Base-by-base conservation (phyloP, 352 stramenopile genomes). In the Globisporangium barbulae region DNA sequence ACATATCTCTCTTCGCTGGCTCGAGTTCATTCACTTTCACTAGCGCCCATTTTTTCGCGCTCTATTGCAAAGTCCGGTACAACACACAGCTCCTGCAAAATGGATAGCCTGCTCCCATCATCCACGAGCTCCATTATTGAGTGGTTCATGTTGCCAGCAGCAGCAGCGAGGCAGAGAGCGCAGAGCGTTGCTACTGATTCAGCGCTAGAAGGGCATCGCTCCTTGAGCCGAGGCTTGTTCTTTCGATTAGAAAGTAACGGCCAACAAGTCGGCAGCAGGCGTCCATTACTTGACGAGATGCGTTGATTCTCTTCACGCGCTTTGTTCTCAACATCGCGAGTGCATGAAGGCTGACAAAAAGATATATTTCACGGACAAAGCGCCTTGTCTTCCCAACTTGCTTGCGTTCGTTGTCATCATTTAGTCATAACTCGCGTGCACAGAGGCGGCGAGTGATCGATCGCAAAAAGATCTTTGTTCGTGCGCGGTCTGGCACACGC, bases 211-310 rank as follows among this genome's bases (percentile, higher is more conserved):
- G 3, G 17, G 37, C 15, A 5, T 15, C 37, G 37, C 37, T 42
- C 7, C 35, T 42, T 48, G 42, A 48, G 42, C 42, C 42, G 19
- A 48, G 19, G 17, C 42, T 48, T 19, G 3, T 3, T 22, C 12
- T 48, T 48, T 22, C 42, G 42, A 48, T 48, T 48, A 48, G 42
- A 48, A 48, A 48, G 5, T 48, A 48, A 48, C 42, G 19, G 42
- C 42, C 42, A 48, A 21, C 17, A 48, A 48, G 42, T 48, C 42
- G 42, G 41, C 17, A 39, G 41, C 41, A 19, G 41, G 41, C 41
- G 33, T 39, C 33, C 41, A 47, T 47, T n/a, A n/a, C 41, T 47
- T 47, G 41, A 47, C 41, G 41, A 47, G 15, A 47, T 47, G 33
- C 12, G n/a, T 47, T 21, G 15, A 7, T 21, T 21, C 41, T 47